Percentiles rank a stretch among this genome's conserved stretches.
Conservation (phyloP, 805 yeast genomes). For the Spathaspora arborariae region DNA sequence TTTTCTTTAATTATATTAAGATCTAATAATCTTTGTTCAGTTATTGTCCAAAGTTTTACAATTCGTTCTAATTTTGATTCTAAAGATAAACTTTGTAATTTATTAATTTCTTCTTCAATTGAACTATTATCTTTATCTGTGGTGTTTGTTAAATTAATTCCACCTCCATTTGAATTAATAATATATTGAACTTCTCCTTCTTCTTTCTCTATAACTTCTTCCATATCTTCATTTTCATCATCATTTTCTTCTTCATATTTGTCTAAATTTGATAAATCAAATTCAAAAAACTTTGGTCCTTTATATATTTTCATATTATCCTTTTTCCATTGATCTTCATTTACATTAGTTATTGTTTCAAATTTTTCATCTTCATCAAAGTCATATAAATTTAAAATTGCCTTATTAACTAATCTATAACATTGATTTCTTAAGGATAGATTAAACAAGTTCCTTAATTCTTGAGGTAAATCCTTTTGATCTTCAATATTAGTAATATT, state of each 20-base stretch:
- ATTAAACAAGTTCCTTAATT: constrained; percentile 54
- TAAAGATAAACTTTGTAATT: constrained; percentile 18
- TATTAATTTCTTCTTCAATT: constrained; percentile 17
- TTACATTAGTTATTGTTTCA: constrained; percentile 6
- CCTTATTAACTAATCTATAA: constrained; percentile 66
- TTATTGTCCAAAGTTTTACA: constrained; percentile 60
- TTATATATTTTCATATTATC: constrained; percentile 12
- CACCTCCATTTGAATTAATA: constrained; percentile 4
- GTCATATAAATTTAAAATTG: constrained; percentile 43
- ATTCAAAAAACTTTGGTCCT: constrained; percentile 18
- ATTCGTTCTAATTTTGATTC: constrained; percentile 50
- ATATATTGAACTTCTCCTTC: constrained; percentile 8
- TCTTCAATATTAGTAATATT: constrained; percentile 24
- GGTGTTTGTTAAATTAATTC: not conserved
- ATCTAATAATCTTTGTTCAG: constrained; percentile 50
- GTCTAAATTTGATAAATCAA: constrained; percentile 15
- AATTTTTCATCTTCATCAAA: constrained; percentile 8
- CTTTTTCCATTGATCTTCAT: constrained; percentile 2
- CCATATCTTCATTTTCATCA: constrained; percentile 4
- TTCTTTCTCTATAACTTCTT: constrained; percentile 4
- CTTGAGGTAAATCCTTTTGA: constrained; percentile 47
- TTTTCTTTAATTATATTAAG: constrained; percentile 25
- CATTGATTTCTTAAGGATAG: constrained; percentile 60
- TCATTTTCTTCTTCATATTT: constrained; percentile 7
- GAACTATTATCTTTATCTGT: constrained; percentile 7